Percentiles rank a stretch among this genome's conserved stretches.
Conservation (phyloP, 805 yeast species). For the Torulaspora maleeae region DNA sequence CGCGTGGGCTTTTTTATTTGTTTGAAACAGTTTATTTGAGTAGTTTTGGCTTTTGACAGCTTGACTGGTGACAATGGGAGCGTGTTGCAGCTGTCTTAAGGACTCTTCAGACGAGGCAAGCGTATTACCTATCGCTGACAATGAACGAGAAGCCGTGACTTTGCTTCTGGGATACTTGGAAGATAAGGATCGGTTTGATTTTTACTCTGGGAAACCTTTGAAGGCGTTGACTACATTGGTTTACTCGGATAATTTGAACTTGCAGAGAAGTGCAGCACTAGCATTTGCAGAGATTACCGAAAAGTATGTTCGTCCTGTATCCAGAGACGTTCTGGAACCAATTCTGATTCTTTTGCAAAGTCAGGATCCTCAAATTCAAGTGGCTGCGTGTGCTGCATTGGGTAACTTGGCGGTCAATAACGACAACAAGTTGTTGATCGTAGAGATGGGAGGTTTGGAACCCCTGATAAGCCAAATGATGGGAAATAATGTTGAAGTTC, state of each 20-base stretch:
- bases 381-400: conserved; percentile 98
- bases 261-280: conserved; percentile 94
- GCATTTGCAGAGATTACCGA: conserved; percentile 99
- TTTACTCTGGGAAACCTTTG: conserved; percentile 78
- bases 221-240: conserved; percentile 89
- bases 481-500: conserved; percentile 95
- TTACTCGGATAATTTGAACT: conserved; percentile 88
- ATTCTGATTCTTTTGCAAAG: conserved; percentile 81
- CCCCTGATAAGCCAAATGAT: conserved; percentile 97
- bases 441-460: conserved; percentile 96
- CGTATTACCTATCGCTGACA: conserved; percentile 81
- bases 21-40: neutral
- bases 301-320: conserved; percentile 87
- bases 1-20: neutral
- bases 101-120: conserved; percentile 42
- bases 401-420: conserved; percentile 98
- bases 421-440: conserved; percentile 87
- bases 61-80: conserved; percentile 41
- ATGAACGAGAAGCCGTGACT: conserved; percentile 94
- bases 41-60: neutral
- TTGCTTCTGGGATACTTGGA: conserved; percentile 84
- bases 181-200: conserved; percentile 68
- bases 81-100: conserved; percentile 46
- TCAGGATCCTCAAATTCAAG: conserved; percentile 88
- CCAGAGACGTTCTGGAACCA: conserved; percentile 89